Evolutionary conservation across 1,284 basidiomycete species (phyloP).

Genomic region (Phellopilus nigrolimitatus): DNA sequence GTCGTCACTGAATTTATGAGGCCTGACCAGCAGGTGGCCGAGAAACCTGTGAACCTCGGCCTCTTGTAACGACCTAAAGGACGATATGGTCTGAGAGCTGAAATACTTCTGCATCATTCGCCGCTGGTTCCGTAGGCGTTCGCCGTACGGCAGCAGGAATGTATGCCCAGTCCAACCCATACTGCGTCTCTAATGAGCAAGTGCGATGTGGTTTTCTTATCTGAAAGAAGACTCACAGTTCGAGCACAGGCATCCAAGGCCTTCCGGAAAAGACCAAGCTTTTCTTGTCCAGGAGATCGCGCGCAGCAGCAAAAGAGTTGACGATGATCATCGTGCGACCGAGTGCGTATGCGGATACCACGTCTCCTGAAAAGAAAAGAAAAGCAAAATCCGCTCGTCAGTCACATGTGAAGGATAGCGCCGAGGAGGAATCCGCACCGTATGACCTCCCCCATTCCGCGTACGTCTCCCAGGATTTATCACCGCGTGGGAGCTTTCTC

Average conservation of each 20-base stretch:
- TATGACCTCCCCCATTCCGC: slow-evolving; percentile 22
- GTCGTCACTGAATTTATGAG: background rate
- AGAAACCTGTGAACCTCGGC: slow-evolving; percentile 1
- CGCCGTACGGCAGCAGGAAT: slow-evolving; percentile 17
- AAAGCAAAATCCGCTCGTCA: background rate
- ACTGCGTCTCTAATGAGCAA: background rate
- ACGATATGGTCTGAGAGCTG: slow-evolving; percentile 20
- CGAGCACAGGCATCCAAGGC: slow-evolving; percentile 16
- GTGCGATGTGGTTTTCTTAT: too few species aligned
- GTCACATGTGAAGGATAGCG: background rate
- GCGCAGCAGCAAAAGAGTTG: slow-evolving; percentile 28
- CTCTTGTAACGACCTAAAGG: slow-evolving; percentile 24
- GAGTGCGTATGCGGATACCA: slow-evolving; percentile 25
- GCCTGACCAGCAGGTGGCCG: background rate
- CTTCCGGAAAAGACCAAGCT: slow-evolving; percentile 30
- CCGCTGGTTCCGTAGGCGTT: slow-evolving; percentile 29
- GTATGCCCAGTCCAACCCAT: background rate
- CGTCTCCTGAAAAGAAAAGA: slow-evolving; percentile 18
- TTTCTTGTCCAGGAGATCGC: slow-evolving; percentile 32
- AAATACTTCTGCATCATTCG: slow-evolving; percentile 30
- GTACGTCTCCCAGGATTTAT: slow-evolving; percentile 22
- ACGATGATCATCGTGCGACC: slow-evolving; percentile 30
- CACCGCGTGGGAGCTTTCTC: background rate
- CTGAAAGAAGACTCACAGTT: background rate
- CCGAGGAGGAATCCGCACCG: slow-evolving; percentile 15